Evolutionary conservation across 306 rosid genomes (phyloP), one percentile per base, ranked within the genome.

Genomic region (Cucurbita argyrosperma): DNA sequence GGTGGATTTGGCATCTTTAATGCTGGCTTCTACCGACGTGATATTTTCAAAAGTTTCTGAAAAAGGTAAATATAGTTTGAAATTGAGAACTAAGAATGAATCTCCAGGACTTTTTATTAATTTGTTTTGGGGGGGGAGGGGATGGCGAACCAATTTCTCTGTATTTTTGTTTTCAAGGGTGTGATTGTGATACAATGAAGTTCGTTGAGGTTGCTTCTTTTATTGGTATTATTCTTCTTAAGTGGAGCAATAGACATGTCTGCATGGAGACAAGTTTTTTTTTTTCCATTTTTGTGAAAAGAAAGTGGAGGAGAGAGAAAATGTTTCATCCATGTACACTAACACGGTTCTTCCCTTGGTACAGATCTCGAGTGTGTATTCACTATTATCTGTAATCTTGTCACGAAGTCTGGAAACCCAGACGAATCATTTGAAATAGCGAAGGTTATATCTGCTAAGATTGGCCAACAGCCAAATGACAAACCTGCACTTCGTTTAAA

Each of bases 11-110:
- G 96, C 86, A 23, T 80, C 91, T 1, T 83, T 91, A 70, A 91
- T 89, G 96, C 90, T 91, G 58, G 84, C 95, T 39, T 89, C 97
- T 71, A 96, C 96, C 58, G 97, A 91, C 76, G 84, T 95, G 80
- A 79, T 95, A 74, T 87, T 91, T 78, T 84, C 99, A 7, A 91
- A 95, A 89, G 90, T 91, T 74, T 80, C 97, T 11, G 99, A 95
- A 47, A 95, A 91, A 95, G 99, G 99, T 95, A 80, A 72, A 35
- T 69, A 9, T 69, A 13, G 74, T 49, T 69, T 50, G 58, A 16
- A 49, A 8, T 15, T 50, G 59, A 16, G 50, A 37, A 11, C 23
- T 43, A 6, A 11, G 35, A 65, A 10, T 65, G 50, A 65, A 47
- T 42, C 71, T 42, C 5, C 12, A n/a, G 35, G 21, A 16, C 35